Conservation (phyloP, 2,329 filamentous ascomycete species). For the Diaporthe ampelina region DNA sequence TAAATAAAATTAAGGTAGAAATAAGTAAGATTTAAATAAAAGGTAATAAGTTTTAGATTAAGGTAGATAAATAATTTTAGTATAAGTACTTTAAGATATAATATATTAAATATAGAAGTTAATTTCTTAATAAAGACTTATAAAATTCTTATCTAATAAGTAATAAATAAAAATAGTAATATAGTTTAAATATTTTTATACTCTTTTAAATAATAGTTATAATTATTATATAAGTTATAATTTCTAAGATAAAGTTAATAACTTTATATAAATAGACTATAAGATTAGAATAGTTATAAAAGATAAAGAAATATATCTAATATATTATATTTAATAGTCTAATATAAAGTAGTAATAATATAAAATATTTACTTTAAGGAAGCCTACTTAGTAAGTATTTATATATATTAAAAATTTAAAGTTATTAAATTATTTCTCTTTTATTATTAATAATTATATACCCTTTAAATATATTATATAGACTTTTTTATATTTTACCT, state of each 20-base stretch:
- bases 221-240: background rate
- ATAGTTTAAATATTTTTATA: background rate
- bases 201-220: background rate
- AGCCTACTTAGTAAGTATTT: background rate
- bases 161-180: background rate
- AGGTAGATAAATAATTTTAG: background rate
- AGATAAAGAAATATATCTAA: background rate
- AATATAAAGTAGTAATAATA: background rate
- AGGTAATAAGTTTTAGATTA: background rate
- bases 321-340: background rate
- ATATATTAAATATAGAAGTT: background rate
- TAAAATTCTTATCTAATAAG: background rate
- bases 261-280: background rate
- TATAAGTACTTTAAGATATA: background rate
- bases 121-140: background rate
- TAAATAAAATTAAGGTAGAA: too few species aligned
- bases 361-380: background rate
- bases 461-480: background rate
- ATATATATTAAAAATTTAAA: background rate
- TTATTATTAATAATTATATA: background rate
- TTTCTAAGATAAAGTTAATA: background rate
- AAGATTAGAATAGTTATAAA: background rate
- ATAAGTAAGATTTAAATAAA: background rate
- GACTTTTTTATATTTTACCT: background rate
- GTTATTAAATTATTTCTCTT: background rate